These are phyloP conservation scores for Misopates orontium DNA, from an alignment of 257 asterid genomes.

Conservation along the genomic window DNA sequence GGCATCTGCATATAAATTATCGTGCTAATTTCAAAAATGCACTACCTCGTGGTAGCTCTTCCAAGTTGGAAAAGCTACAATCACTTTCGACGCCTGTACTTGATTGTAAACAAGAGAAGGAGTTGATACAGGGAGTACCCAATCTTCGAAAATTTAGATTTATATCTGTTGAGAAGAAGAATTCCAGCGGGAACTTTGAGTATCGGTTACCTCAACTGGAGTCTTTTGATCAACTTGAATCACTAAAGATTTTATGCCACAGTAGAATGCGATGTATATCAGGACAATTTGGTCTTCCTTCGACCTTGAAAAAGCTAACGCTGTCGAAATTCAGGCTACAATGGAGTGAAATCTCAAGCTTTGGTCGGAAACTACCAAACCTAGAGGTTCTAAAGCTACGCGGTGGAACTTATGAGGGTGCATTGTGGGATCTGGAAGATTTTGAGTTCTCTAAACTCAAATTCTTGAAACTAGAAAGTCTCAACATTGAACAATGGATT, in stretches of 20 bases:
- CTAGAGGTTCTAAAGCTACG: constrained; percentile 20
- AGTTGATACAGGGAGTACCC: too few species aligned
- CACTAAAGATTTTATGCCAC: background rate
- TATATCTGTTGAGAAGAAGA: background rate
- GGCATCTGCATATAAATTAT: too few species aligned
- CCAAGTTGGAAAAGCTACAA: background rate
- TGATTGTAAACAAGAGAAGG: too few species aligned
- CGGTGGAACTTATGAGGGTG: background rate
- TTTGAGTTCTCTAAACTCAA: constrained; percentile 17
- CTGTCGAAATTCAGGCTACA: background rate
- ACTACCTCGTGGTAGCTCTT: background rate
- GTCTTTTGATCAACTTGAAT: constrained; percentile 2
- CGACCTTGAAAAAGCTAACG: background rate
- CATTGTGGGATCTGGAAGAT: constrained; percentile 14
- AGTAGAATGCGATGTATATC: background rate
- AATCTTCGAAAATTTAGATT: background rate
- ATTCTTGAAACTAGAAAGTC: too few species aligned
- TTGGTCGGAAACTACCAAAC: background rate
- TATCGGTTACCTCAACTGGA: background rate
- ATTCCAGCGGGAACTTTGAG: background rate
- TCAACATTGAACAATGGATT: background rate
- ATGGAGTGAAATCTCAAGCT: background rate
- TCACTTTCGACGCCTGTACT: too few species aligned
- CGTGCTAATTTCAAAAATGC: background rate
- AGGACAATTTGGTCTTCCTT: background rate